A percentile compares a stretch with the other conserved stretches of the same genome.
These are phyloP conservation scores for Pelagophyceae sp. DNA, from an alignment of 352 stramenopile genomes.

Conservation along the genomic window DNA sequence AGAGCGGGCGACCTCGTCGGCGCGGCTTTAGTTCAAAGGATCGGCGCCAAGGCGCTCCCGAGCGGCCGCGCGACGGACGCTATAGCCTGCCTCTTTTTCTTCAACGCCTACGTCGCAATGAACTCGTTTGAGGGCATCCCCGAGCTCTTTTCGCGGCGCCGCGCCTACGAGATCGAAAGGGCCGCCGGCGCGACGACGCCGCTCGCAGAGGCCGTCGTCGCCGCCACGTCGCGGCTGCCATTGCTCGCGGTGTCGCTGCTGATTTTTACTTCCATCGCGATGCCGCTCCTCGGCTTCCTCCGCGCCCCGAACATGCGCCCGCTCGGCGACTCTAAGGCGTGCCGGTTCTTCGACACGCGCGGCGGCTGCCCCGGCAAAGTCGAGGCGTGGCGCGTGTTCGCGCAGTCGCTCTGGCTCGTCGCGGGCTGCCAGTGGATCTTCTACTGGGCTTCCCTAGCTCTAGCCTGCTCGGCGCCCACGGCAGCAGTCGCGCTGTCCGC, in stretches of 20 bases:
- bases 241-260: not conserved
- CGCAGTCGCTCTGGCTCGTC: not conserved
- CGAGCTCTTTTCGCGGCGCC: conserved; percentile 42
- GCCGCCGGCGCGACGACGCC: conserved; percentile 26
- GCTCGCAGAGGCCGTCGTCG: not conserved
- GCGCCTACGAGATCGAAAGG: conserved; percentile 35
- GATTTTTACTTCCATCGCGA: not conserved
- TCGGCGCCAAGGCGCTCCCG: conserved; percentile 49
- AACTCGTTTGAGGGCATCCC: conserved; percentile 36
- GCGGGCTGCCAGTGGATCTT: not conserved
- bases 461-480: not conserved
- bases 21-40: conserved; percentile 37
- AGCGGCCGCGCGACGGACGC: conserved; percentile 36
- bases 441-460: not conserved
- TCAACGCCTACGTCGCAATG: not conserved
- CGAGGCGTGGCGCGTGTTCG: not conserved
- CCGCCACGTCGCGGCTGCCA: not conserved
- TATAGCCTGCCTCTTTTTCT: conserved; percentile 20
- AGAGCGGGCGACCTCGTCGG: conserved; percentile 38
- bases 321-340: too few species aligned
- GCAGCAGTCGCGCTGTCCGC: not conserved
- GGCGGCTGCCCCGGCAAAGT: not conserved
- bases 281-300: not conserved
- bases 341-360: conserved; percentile 24
- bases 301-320: not conserved